These are phyloP conservation scores for Iris pallida DNA, from an alignment of 116 monocot species.

Conservation along the genomic window DNA sequence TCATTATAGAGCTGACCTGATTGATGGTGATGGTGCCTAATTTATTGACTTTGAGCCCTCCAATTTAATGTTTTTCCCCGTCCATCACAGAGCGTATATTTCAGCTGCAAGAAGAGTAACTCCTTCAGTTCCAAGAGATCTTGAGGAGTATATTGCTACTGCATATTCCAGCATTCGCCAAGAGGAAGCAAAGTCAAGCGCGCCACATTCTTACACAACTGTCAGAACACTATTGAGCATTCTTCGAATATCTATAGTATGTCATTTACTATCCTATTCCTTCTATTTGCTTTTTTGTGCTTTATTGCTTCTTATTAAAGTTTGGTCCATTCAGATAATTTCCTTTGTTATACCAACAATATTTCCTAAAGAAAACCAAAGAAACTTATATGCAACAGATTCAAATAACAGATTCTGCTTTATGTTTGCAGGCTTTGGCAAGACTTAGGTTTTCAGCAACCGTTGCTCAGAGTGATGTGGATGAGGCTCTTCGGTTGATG, in stretches of 20 bases:
- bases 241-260: constrained; percentile 91
- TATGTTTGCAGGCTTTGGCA: constrained; percentile 66
- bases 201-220: constrained; percentile 94
- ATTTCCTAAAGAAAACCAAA: neutral
- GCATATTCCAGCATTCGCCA: constrained; percentile 96
- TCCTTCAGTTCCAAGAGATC: constrained; percentile 84
- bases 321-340: neutral
- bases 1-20: too few species aligned
- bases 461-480: constrained; percentile 95
- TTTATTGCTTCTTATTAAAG: neutral
- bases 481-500: constrained; percentile 95
- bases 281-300: neutral
- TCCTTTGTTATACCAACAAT: neutral
- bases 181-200: constrained; percentile 93
- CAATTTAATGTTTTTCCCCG: neutral
- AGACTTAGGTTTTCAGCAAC: constrained; percentile 87
- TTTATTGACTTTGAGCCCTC: too few species aligned
- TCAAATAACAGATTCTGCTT: neutral
- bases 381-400: neutral
- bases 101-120: constrained; percentile 75
- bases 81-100: constrained; percentile 67
- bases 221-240: constrained; percentile 96
- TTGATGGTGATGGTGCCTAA: too few species aligned
- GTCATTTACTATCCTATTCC: constrained; percentile 9
- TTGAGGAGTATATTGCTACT: constrained; percentile 92